Evolutionary conservation across 331 rosid genomes (phyloP).

Genomic region (Quercus lobata): DNA sequence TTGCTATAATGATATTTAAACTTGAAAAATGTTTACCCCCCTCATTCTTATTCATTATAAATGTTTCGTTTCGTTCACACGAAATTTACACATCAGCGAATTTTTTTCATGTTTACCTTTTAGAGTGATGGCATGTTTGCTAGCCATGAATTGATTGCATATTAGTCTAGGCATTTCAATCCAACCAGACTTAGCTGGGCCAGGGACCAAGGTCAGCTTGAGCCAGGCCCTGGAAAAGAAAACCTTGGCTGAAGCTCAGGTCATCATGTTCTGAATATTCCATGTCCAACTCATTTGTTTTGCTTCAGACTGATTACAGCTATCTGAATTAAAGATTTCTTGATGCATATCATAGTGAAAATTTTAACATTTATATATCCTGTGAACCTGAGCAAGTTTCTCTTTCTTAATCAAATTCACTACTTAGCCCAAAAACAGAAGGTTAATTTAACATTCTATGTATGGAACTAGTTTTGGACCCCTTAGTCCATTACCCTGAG

Average conservation of each 20-base stretch:
- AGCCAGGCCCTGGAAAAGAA: not conserved
- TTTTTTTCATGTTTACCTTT: not conserved
- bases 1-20: not conserved
- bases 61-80: too few species aligned
- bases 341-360: not conserved
- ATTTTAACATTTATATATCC: not conserved
- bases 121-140: not conserved
- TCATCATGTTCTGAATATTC: not conserved
- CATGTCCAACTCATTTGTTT: not conserved
- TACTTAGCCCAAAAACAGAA: too few species aligned
- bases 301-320: not conserved
- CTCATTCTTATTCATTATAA: too few species aligned
- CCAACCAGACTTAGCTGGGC: not conserved
- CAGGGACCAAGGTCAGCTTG: not conserved
- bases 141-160: not conserved
- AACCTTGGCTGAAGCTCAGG: not conserved
- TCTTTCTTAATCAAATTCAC: too few species aligned
- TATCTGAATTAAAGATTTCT: not conserved
- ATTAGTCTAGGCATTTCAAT: not conserved
- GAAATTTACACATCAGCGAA: too few species aligned
- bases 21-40: too few species aligned
- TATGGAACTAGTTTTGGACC: not conserved
- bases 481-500: not conserved
- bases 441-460: not conserved
- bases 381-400: too few species aligned